Evolutionary conservation across 257 asterid genomes (phyloP).

Genomic region (Fraxinus quadrangulata): DNA sequence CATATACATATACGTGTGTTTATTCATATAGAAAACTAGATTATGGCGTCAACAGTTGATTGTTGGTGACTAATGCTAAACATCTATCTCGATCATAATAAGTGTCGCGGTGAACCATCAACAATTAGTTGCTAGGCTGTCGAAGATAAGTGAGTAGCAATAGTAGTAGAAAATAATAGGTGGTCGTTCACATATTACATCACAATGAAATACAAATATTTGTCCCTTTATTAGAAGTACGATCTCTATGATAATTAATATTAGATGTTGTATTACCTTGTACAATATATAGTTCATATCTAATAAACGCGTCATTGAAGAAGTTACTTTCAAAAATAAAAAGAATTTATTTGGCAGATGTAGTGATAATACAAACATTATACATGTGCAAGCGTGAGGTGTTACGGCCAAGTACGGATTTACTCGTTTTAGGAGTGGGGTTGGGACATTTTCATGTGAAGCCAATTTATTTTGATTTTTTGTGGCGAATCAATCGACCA

Average conservation of each 20-base stretch:
- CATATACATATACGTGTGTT: too few species aligned
- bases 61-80: too few species aligned
- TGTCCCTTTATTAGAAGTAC: too few species aligned
- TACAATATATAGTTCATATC: too few species aligned
- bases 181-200: too few species aligned
- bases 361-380: background rate
- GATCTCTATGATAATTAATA: too few species aligned
- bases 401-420: conserved; percentile 40
- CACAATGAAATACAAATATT: too few species aligned
- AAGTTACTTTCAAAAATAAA: background rate
- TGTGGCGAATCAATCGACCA: background rate
- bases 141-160: background rate
- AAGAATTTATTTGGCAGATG: background rate
- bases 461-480: background rate
- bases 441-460: conserved; percentile 1
- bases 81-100: too few species aligned
- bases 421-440: background rate
- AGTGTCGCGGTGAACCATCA: background rate
- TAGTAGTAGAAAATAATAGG: background rate
- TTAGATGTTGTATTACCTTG: too few species aligned
- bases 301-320: background rate
- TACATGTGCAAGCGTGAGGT: conserved; percentile 16
- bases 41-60: too few species aligned
- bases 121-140: background rate
- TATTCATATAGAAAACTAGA: too few species aligned